Conservation (phyloP, 2,329 filamentous ascomycete species). For the Fonsecaea pugnacius region DNA sequence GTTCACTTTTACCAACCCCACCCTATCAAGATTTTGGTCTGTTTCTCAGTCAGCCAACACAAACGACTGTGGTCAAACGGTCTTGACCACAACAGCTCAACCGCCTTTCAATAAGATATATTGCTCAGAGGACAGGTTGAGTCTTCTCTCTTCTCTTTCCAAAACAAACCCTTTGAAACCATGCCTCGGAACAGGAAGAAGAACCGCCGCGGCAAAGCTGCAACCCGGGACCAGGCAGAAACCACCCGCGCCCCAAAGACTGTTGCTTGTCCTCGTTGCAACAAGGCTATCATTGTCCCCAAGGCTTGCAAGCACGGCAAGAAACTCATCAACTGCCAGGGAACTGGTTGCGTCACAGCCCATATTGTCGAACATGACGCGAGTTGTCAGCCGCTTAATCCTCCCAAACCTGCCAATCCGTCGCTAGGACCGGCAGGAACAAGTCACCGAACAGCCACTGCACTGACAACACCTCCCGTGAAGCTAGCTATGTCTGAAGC, state of each 20-base stretch:
- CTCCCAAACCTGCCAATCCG: not conserved
- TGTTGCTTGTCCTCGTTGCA: constrained; percentile 17
- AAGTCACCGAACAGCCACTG: not conserved
- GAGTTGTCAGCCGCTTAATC: constrained; percentile 2
- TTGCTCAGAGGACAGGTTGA: not conserved
- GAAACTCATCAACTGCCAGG: constrained; percentile 28
- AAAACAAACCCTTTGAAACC: not conserved
- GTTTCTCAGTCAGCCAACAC: not conserved
- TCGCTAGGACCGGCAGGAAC: not conserved
- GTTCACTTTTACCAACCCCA: not conserved
- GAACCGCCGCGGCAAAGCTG: constrained; percentile 7
- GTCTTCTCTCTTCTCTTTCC: not conserved
- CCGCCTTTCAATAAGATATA: not conserved
- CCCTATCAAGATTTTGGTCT: not conserved
- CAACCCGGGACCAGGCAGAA: not conserved
- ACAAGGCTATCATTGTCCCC: constrained; percentile 20
- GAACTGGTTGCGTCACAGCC: constrained; percentile 22
- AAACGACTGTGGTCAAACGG: not conserved
- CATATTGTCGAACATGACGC: constrained; percentile 21
- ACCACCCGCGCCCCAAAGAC: constrained; percentile 10
- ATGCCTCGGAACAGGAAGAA: constrained; percentile 19
- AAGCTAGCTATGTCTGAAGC: not conserved
- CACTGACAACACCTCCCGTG: not conserved
- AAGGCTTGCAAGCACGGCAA: constrained; percentile 26
- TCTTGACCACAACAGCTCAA: not conserved